Percentiles rank a stretch among this genome's conserved stretches.
Evolutionary conservation across 139 green algal species (phyloP).

Genomic region (Volvox africanus): DNA sequence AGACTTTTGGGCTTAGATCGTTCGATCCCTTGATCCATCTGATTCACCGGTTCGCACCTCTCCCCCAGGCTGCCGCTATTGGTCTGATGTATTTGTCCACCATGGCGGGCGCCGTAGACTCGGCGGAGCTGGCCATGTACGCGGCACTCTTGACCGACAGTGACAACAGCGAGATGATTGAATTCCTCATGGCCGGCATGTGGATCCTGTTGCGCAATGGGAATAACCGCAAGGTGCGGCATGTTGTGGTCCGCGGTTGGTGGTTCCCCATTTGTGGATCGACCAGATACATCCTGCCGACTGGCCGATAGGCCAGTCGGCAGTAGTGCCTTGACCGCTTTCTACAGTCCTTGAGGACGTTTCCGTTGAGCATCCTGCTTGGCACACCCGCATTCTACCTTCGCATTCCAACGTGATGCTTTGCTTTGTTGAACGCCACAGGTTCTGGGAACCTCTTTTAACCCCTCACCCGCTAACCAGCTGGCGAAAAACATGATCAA

Average conservation of each 20-base stretch:
- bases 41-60: no score
- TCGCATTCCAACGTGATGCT: no score
- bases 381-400: no score
- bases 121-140: constrained; percentile 75
- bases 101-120: constrained; percentile 74
- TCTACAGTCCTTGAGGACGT: no score
- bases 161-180: constrained; percentile 76
- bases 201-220: constrained; percentile 82
- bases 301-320: no score
- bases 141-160: constrained; percentile 70
- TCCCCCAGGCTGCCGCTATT: constrained; percentile 71
- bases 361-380: no score
- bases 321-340: no score
- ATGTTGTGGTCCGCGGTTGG: no score
- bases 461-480: constrained; percentile 42
- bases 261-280: no score
- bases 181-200: constrained; percentile 83
- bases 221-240: constrained; percentile 67
- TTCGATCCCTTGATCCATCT: no score
- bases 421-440: background rate
- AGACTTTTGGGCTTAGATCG: no score
- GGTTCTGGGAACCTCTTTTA: constrained; percentile 62
- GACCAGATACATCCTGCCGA: no score
- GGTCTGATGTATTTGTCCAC: constrained; percentile 85
- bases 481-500: constrained; percentile 66